Evolutionary conservation across 148 eudicot species (phyloP).

Genomic region (Silene latifolia): DNA sequence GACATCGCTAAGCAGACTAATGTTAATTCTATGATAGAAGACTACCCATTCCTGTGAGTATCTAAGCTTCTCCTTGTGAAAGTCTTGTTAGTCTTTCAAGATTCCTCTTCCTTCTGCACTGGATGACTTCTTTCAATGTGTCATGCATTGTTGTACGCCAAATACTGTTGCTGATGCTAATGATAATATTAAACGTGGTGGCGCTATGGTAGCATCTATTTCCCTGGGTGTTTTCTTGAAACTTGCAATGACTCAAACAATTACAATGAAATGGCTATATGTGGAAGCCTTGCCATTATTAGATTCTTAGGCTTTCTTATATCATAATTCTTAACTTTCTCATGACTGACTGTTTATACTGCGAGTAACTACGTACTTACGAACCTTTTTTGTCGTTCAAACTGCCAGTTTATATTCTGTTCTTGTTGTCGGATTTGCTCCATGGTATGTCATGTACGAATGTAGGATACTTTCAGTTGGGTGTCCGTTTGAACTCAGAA

Average conservation of each 20-base stretch:
- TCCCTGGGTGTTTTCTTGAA: too few species aligned
- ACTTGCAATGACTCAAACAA: not conserved
- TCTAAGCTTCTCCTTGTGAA: not conserved
- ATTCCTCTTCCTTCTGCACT: not conserved
- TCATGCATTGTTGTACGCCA: not conserved
- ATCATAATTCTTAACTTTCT: not conserved
- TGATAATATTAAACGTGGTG: too few species aligned
- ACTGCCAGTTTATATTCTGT: too few species aligned
- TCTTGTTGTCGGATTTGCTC: not conserved
- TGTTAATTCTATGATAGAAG: slow-evolving; percentile 71
- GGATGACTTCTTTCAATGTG: not conserved
- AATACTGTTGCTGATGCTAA: too few species aligned
- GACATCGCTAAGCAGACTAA: too few species aligned
- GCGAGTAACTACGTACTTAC: not conserved
- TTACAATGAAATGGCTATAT: too few species aligned
- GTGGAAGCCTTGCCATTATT: too few species aligned
- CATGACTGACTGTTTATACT: not conserved
- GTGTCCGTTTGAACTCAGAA: not conserved
- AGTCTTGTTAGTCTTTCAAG: not conserved
- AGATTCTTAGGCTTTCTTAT: not conserved
- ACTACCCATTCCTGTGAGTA: slow-evolving; percentile 87
- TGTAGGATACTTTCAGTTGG: not conserved
- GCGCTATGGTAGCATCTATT: too few species aligned
- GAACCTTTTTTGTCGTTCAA: not conserved
- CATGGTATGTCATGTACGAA: not conserved